phyloP scores from a whole-genome alignment of 495 filamentous ascomycete genomes.

The Penicillium canariense region DNA sequence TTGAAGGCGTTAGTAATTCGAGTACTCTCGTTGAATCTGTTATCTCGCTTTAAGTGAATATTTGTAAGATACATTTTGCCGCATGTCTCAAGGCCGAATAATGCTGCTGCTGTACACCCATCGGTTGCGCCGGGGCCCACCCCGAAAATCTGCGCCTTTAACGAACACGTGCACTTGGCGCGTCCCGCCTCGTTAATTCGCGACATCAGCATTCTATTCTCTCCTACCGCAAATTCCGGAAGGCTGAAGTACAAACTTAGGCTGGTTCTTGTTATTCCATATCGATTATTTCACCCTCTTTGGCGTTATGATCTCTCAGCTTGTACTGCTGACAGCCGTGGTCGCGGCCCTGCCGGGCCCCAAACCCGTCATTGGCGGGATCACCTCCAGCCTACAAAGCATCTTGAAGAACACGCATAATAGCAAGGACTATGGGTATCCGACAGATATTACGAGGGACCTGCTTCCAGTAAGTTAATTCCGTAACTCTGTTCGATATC shows the following conservation, averaged over 20 bases:
- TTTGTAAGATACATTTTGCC: background rate
- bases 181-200: conserved; percentile 1
- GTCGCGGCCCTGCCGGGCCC: conserved; percentile 29
- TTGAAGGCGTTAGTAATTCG: background rate
- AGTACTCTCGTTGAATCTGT: background rate
- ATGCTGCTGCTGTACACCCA: background rate
- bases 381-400: conserved; percentile 37
- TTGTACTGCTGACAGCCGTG: conserved; percentile 21
- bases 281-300: background rate
- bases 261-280: background rate
- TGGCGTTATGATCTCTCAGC: conserved; percentile 7
- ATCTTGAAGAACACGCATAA: conserved; percentile 45
- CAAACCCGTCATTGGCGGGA: conserved; percentile 22
- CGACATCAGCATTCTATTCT: background rate
- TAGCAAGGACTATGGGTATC: conserved; percentile 42
- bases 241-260: background rate
- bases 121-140: background rate
- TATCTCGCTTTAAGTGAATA: background rate
- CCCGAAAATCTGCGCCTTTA: background rate
- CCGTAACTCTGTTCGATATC: background rate
- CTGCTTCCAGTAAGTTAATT: conserved; percentile 41
- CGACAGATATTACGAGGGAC: conserved; percentile 45
- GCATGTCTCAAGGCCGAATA: background rate
- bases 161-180: conserved; percentile 9
- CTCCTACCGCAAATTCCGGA: background rate